Percentiles rank a stretch among this genome's conserved stretches.
Conservation (phyloP, 345 rosid genomes). For the Dipteronia sinensis region DNA sequence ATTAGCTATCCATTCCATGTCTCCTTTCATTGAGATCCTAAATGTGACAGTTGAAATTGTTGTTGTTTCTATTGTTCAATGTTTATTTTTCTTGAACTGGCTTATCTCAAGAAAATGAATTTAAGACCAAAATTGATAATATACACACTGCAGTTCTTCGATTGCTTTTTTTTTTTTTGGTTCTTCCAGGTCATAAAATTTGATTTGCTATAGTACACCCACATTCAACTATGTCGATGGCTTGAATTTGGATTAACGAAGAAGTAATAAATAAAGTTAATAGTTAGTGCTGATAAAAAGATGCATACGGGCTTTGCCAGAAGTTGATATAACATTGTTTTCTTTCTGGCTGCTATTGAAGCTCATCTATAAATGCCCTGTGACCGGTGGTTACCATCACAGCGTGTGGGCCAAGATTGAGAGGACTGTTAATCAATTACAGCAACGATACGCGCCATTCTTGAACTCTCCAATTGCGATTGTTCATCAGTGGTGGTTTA, state of each 20-base stretch:
- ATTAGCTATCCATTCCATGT: neutral
- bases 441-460: constrained; percentile 72
- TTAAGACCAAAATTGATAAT: neutral
- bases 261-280: too few relatives aligned
- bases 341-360: constrained; percentile 65
- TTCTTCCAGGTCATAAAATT: neutral
- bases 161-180: neutral
- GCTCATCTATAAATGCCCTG: constrained; percentile 93
- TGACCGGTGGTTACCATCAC: constrained; percentile 80
- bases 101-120: neutral
- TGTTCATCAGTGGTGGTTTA: constrained; percentile 87
- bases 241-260: neutral
- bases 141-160: neutral
- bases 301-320: neutral
- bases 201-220: neutral
- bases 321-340: neutral
- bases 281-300: too few relatives aligned
- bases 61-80: neutral
- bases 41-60: neutral
- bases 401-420: constrained; percentile 81
- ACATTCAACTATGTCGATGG: neutral
- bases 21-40: neutral
- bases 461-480: constrained; percentile 63
- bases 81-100: neutral
- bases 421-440: constrained; percentile 57